Percentiles rank a stretch among this genome's conserved stretches.
Conservation (phyloP, 495 filamentous ascomycete genomes). For the Apiosordaria backusii region DNA sequence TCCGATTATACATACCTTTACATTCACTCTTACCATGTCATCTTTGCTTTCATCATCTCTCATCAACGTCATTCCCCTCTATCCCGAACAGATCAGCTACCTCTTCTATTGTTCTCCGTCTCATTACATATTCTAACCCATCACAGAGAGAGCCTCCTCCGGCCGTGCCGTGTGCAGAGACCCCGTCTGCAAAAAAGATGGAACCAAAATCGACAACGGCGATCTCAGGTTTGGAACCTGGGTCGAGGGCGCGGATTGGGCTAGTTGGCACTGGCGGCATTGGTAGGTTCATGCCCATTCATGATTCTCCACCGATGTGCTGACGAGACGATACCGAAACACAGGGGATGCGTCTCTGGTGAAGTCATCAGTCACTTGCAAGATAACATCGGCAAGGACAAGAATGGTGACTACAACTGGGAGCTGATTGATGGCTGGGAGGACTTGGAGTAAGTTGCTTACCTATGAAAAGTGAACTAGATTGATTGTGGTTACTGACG, state of each 20-base stretch:
- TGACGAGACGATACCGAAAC: neutral
- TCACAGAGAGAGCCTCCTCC: constrained; percentile 56
- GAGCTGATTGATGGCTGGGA: constrained; percentile 66
- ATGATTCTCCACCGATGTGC: constrained; percentile 1
- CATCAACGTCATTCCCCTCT: neutral
- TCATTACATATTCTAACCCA: constrained; percentile 19
- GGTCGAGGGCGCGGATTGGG: constrained; percentile 50
- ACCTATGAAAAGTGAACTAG: neutral
- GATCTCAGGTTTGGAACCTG: constrained; percentile 67
- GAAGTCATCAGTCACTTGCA: constrained; percentile 55
- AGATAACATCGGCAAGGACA: constrained; percentile 34
- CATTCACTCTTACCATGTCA: too few species aligned
- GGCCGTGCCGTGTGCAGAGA: constrained; percentile 66
- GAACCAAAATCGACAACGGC: constrained; percentile 70
- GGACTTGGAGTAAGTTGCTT: constrained; percentile 54
- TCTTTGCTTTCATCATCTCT: neutral
- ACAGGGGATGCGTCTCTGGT: constrained; percentile 79
- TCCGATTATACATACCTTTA: too few species aligned
- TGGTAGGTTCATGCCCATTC: constrained; percentile 54
- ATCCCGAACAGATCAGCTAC: neutral
- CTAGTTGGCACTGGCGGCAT: constrained; percentile 66
- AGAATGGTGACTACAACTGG: constrained; percentile 39
- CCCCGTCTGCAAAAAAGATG: constrained; percentile 59
- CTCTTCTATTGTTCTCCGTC: neutral
- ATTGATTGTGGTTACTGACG: neutral